Conservation (phyloP, 2,329 filamentous ascomycete species). For the Amauroascus verrucosus region DNA sequence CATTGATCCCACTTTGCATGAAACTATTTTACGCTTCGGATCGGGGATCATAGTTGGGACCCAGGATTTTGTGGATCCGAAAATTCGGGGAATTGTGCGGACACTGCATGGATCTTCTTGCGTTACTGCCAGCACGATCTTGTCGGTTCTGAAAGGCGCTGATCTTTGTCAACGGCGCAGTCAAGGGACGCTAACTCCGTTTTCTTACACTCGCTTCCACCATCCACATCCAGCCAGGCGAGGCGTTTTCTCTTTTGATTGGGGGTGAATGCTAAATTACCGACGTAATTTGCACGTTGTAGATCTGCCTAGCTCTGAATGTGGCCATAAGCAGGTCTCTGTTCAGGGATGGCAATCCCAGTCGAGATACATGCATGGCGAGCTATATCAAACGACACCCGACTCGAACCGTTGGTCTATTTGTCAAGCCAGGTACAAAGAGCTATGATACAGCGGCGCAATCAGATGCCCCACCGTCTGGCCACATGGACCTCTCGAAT, state of each 20-base stretch:
- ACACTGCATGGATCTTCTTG: slow-evolving; percentile 1
- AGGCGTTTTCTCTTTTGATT: neutral
- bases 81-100: slow-evolving; percentile 2
- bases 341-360: slow-evolving; percentile 6
- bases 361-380: neutral
- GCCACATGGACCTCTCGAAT: slow-evolving; percentile 3
- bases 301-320: slow-evolving; percentile 1
- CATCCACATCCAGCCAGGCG: neutral
- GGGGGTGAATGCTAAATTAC: neutral
- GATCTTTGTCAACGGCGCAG: neutral
- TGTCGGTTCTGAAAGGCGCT: neutral
- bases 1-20: slow-evolving; percentile 2
- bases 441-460: neutral
- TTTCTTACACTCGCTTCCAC: neutral
- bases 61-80: slow-evolving; percentile 1
- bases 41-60: neutral
- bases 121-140: neutral
- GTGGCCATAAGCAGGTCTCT: slow-evolving; percentile 4
- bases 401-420: neutral
- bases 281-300: slow-evolving; percentile 2
- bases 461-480: neutral
- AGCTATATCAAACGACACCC: slow-evolving; percentile 1
- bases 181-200: neutral
- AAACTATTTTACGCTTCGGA: slow-evolving; percentile 2
- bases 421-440: neutral